A percentile compares a stretch with the other conserved stretches of the same genome.
Evolutionary conservation across 257 asterid genomes (phyloP).

Genomic region (Hygrophila difformis): DNA sequence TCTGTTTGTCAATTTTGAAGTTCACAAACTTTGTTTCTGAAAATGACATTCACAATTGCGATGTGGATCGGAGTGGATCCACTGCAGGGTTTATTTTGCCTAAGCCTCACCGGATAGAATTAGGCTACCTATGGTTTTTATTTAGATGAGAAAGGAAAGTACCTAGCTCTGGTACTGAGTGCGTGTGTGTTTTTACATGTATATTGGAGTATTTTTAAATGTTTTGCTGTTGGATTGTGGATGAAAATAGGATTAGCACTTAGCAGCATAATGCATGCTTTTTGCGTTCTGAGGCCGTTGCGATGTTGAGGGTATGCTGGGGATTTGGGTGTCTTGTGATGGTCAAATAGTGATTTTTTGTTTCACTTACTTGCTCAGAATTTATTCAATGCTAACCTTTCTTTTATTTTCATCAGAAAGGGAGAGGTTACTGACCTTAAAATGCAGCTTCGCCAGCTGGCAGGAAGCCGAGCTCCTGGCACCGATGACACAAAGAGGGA

Average conservation of each 20-base stretch:
- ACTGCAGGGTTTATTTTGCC: not conserved
- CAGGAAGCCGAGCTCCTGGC: slow-evolving; percentile 96
- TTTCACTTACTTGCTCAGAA: not conserved
- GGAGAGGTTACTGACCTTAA: slow-evolving; percentile 95
- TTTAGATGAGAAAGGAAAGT: not conserved
- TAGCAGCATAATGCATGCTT: too few relatives aligned
- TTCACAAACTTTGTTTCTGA: not conserved
- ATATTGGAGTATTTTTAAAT: too few relatives aligned
- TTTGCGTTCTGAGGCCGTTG: not conserved
- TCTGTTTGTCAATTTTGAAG: not conserved
- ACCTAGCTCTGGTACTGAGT: too few relatives aligned
- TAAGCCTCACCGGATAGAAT: not conserved
- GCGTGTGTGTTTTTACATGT: too few relatives aligned
- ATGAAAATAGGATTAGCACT: too few relatives aligned
- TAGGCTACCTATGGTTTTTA: not conserved
- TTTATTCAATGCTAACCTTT: slow-evolving; percentile 5
- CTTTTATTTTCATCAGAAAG: slow-evolving; percentile 46
- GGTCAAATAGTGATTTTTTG: not conserved
- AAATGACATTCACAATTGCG: slow-evolving; percentile 1
- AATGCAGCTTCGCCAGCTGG: slow-evolving; percentile 89
- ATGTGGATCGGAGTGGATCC: slow-evolving; percentile 1
- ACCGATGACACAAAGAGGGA: slow-evolving; percentile 91
- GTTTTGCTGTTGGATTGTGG: too few relatives aligned
- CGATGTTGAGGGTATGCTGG: not conserved
- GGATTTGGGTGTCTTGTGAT: slow-evolving; percentile 3